Evolutionary conservation across 1,139 yeast species (phyloP), one percentile per base, ranked within the genome.

Genomic region (Saccharomyces hybrid): DNA sequence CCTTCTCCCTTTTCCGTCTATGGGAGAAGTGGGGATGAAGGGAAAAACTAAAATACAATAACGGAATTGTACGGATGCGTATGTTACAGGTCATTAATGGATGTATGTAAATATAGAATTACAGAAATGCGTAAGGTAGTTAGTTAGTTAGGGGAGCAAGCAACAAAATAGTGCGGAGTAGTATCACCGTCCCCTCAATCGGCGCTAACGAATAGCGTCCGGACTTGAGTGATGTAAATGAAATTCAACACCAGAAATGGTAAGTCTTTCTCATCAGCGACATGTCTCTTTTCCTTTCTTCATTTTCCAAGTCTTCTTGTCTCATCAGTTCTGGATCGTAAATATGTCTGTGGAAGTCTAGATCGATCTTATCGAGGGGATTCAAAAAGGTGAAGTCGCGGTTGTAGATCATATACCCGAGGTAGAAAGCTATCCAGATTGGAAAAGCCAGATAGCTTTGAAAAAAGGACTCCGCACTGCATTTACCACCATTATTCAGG

Each of bases 341-440:
- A 61, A 83, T 85, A 67, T 83, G 79, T 79, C 89, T 81, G 64
- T 88, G 87, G 16, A 83, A 76, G 62, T 83, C 86, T 56, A 83
- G 69, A 66, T 83, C 87, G 55, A 82, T 77, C 54, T 81, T 78
- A 49, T 71, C 66, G 49, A 80, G 77, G 57, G 75, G 75, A 62
- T 76, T 72, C 63, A 66, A 78, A 16, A 78, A 57, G 26, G 61
- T 74, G 79, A 79, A 82, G 63, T 80, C 79, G 58, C 71, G 78
- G 62, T 75, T 75, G 77, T 79, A 81, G n/a, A 80, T 19, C 61
- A 80, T 75, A 73, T 82, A 84, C 57, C 73, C 73, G 19, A 76
- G 46, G 71, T 79, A 83, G 68, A 78, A 79, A 9, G 68, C 72
- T 51, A 83, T 57, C 58, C 82, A 74, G 57, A 83, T 81, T 44